These are phyloP conservation scores for Selenicereus undatus DNA, from an alignment of 148 eudicot genomes.

Conservation along the genomic window DNA sequence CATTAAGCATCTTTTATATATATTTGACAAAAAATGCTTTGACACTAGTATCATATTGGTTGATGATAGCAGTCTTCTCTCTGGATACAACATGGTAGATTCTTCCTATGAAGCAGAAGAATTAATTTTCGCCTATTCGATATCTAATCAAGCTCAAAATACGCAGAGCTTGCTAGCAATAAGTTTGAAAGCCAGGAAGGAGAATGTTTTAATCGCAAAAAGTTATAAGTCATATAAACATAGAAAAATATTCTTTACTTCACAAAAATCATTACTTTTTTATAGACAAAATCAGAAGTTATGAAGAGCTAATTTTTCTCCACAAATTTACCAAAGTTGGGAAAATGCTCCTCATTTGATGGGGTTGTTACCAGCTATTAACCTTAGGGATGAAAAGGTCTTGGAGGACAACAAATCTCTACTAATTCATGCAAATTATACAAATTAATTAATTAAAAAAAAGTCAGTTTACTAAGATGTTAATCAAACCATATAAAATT, in stretches of 20 bases:
- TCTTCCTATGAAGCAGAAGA: too few relatives aligned
- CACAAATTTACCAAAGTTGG: background rate
- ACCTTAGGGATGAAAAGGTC: background rate
- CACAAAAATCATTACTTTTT: background rate
- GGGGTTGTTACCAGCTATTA: background rate
- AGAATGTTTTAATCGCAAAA: too few relatives aligned
- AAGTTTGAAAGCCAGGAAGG: too few relatives aligned
- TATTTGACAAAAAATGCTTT: background rate
- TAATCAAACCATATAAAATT: background rate
- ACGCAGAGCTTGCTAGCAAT: too few relatives aligned
- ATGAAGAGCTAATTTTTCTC: background rate
- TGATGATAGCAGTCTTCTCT: too few relatives aligned
- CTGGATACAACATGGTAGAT: too few relatives aligned
- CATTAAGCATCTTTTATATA: background rate
- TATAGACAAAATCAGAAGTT: background rate
- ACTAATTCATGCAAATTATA: background rate
- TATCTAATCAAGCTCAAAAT: too few relatives aligned
- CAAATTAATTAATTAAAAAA: background rate
- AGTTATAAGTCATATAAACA: too few relatives aligned
- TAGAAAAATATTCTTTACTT: too few relatives aligned
- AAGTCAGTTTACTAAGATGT: background rate
- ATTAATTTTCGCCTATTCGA: too few relatives aligned
- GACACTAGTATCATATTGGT: background rate
- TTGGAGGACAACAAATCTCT: background rate
- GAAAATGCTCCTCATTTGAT: background rate